phyloP scores from a whole-genome alignment of 805 yeast species.

The Nakazawaea holstii region DNA sequence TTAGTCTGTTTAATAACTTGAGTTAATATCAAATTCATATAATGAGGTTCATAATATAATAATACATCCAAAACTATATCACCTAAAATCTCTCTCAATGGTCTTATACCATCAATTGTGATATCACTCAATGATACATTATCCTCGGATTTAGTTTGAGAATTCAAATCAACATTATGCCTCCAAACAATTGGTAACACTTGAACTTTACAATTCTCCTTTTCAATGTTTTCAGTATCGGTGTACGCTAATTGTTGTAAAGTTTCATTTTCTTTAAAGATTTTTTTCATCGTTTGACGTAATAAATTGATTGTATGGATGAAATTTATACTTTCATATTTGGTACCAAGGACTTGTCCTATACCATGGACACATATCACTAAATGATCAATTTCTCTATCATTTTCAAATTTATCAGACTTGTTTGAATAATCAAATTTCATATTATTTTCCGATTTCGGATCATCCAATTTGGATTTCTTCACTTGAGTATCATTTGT shows the following conservation, averaged over 20 bases:
- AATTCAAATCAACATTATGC: conserved; percentile 60
- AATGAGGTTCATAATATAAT: conserved; percentile 69
- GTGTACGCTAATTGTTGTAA: conserved; percentile 31
- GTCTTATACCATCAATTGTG: conserved; percentile 70
- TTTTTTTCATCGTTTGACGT: conserved; percentile 49
- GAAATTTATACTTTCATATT: conserved; percentile 78
- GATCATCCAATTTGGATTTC: not conserved
- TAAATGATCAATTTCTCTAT: conserved; percentile 46
- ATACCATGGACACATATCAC: conserved; percentile 93
- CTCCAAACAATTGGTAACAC: conserved; percentile 93
- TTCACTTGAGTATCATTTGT: conserved; percentile 1
- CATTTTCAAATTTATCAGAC: conserved; percentile 33
- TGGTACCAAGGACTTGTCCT: conserved; percentile 81
- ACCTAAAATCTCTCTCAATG: conserved; percentile 74
- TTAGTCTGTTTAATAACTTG: conserved; percentile 65
- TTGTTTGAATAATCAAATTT: conserved; percentile 48
- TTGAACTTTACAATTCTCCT: conserved; percentile 61
- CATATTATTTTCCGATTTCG: conserved; percentile 26
- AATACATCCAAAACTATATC: conserved; percentile 84
- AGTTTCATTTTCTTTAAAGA: conserved; percentile 36
- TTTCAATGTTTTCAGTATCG: conserved; percentile 20
- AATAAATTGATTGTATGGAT: conserved; percentile 75
- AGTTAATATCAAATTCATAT: conserved; percentile 53
- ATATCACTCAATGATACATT: conserved; percentile 54
- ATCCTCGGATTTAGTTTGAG: conserved; percentile 30